These are phyloP conservation scores for Passiflora organensis DNA, from an alignment of 345 rosid genomes.

Conservation along the genomic window DNA sequence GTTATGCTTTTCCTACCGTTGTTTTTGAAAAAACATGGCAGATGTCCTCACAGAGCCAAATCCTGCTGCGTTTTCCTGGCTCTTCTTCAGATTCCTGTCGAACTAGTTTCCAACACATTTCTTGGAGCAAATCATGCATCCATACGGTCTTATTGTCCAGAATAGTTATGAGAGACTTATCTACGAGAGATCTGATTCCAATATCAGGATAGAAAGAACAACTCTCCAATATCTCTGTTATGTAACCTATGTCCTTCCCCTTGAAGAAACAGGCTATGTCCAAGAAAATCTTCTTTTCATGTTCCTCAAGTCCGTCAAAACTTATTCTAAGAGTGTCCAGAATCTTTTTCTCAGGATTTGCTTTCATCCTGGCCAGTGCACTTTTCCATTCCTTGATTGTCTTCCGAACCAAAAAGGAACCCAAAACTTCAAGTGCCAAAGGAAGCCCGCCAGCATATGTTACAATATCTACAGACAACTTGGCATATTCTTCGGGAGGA, in stretches of 20 bases:
- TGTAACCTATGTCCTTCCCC: conserved; percentile 12
- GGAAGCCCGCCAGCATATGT: conserved; percentile 14
- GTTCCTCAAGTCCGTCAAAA: conserved; percentile 12
- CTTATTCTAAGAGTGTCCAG: conserved; percentile 12
- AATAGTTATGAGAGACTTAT: conserved; percentile 18
- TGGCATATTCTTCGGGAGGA: neutral
- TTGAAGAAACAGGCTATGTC: conserved; percentile 26
- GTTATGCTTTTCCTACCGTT: neutral
- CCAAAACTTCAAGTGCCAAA: conserved; percentile 18
- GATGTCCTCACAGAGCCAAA: conserved; percentile 21
- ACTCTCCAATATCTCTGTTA: conserved; percentile 3
- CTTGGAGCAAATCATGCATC: conserved; percentile 19
- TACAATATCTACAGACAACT: neutral
- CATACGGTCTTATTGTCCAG: conserved; percentile 1
- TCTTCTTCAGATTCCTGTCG: conserved; percentile 4
- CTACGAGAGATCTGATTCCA: conserved; percentile 17
- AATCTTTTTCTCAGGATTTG: conserved; percentile 4
- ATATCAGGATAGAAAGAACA: conserved; percentile 9
- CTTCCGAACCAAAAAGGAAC: conserved; percentile 10
- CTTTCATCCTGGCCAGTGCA: conserved; percentile 4
- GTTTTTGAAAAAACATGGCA: conserved; percentile 2
- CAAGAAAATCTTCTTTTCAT: conserved; percentile 13
- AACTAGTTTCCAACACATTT: conserved; percentile 16
- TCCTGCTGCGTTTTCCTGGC: conserved; percentile 16
- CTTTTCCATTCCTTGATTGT: conserved; percentile 10